These are phyloP conservation scores for Trichocladium antarcticum DNA, from an alignment of 495 filamentous ascomycete genomes.

Conservation along the genomic window DNA sequence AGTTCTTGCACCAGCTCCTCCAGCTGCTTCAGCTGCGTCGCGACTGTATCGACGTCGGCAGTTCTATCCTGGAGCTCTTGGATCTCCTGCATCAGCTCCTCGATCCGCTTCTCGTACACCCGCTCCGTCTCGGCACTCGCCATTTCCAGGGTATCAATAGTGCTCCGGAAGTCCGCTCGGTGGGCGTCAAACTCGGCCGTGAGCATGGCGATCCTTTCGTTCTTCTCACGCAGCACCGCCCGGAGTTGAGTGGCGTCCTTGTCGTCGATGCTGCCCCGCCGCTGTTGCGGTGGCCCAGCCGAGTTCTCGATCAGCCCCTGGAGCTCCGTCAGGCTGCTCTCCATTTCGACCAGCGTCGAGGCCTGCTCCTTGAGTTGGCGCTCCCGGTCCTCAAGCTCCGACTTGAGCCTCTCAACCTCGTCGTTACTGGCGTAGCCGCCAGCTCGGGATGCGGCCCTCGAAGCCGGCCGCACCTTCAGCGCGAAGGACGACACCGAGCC, in stretches of 20 bases:
- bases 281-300: slow-evolving; percentile 30
- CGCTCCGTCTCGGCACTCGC: slow-evolving; percentile 93
- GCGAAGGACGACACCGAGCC: slow-evolving; percentile 39
- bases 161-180: slow-evolving; percentile 90
- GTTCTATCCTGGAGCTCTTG: slow-evolving; percentile 68
- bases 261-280: slow-evolving; percentile 54
- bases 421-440: slow-evolving; percentile 41
- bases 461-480: slow-evolving; percentile 39
- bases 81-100: slow-evolving; percentile 79
- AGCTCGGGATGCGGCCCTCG: slow-evolving; percentile 28
- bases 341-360: slow-evolving; percentile 71
- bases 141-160: slow-evolving; percentile 91
- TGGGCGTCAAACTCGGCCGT: slow-evolving; percentile 93
- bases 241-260: slow-evolving; percentile 69
- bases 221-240: slow-evolving; percentile 78
- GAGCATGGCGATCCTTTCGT: slow-evolving; percentile 86
- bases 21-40: slow-evolving; percentile 80
- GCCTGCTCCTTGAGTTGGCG: slow-evolving; percentile 80
- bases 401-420: slow-evolving; percentile 53
- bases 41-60: slow-evolving; percentile 85
- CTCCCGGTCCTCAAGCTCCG: slow-evolving; percentile 73
- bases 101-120: slow-evolving; percentile 89
- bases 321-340: slow-evolving; percentile 61
- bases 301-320: slow-evolving; percentile 54
- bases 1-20: slow-evolving; percentile 94